Base-by-base conservation (phyloP, 495 filamentous ascomycete genomes). In the Penicillium atrosanguineum region DNA sequence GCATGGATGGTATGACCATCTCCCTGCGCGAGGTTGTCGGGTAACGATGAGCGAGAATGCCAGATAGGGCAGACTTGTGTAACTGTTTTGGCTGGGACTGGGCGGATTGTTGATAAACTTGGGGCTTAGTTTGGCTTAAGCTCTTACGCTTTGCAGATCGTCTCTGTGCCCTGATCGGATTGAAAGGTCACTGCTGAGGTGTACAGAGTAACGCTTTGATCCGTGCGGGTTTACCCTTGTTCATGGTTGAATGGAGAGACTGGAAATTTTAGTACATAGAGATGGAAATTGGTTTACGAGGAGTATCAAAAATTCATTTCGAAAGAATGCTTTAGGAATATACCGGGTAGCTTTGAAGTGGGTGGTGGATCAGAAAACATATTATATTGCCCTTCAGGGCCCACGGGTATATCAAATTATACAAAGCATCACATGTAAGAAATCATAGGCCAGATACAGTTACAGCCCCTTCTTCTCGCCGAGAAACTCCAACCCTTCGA, bases 281-380 rank as follows among this genome's bases (percentile, higher is more conserved):
- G 8, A 34, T 34, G 31, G 9, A 14, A 15, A 34, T 14, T 15
- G 31, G 28, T 6, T 9, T 14, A 14, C 4, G 31, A 34, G 11
- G 12, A 34, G 31, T 12, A 6, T 34, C 3, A 8, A 34, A 15
- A 34, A 4, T 34, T 5, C 26, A 16, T 12, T 48, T 40, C 48
- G 23, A n/a, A n/a, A n/a, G n/a, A n/a, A n/a, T n/a, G n/a, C n/a
- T 29, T 48, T 23, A 28, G 31, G n/a, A 60, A 87, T 80, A 0
- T 81, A 75, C 3, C 79, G 67, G 18, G 6, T 19, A 42, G 6
- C 4, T 20, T 20, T 8, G 20, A 42, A 7, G 20, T 4, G 39
- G 3, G 9, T 42, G n/a, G 6, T 16, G 1, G 15, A 9, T 12
- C 14, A 1, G 2, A 6, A 6, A 87, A 49, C 0, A 57, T 61